These are phyloP conservation scores for Baeospora myosura DNA, from an alignment of 1,284 basidiomycete species.

Conservation along the genomic window DNA sequence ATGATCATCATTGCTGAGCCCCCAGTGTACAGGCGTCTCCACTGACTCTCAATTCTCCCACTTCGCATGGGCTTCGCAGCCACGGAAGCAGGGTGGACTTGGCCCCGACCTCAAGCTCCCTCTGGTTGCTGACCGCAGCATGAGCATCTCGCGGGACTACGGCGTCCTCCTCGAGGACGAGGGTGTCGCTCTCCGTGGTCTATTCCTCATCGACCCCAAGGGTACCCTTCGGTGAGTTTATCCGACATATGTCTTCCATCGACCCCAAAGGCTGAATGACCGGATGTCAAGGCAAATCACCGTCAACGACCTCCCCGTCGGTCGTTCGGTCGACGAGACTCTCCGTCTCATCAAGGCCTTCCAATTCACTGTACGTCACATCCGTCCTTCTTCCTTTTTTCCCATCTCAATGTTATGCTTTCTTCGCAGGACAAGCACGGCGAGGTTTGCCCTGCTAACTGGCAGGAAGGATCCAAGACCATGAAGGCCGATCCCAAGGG, in stretches of 20 bases:
- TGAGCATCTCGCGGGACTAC: constrained; percentile 70
- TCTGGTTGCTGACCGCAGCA: constrained; percentile 65
- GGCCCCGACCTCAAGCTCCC: constrained; percentile 81
- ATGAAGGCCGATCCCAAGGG: constrained; percentile 72
- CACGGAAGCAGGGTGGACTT: constrained; percentile 78
- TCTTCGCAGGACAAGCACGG: constrained; percentile 68
- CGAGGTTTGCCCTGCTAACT: constrained; percentile 87
- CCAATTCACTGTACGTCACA: constrained; percentile 67
- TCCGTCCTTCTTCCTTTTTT: neutral
- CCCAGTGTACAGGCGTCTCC: constrained; percentile 62
- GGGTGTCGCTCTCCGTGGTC: constrained; percentile 78
- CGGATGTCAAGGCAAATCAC: constrained; percentile 64
- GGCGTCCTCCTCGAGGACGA: constrained; percentile 81
- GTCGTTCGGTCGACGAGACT: constrained; percentile 87
- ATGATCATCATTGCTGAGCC: constrained; percentile 8
- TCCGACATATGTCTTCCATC: neutral
- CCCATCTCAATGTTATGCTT: neutral
- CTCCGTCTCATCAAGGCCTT: constrained; percentile 85
- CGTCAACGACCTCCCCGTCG: constrained; percentile 85
- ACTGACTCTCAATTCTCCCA: constrained; percentile 88
- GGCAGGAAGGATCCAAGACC: constrained; percentile 69
- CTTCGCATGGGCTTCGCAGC: constrained; percentile 77
- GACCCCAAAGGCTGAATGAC: constrained; percentile 2
- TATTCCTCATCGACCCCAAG: constrained; percentile 88
- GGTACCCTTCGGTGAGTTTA: constrained; percentile 58